Evolutionary conservation across 495 filamentous ascomycete species (phyloP).

Genomic region (Choiromyces venosus): DNA sequence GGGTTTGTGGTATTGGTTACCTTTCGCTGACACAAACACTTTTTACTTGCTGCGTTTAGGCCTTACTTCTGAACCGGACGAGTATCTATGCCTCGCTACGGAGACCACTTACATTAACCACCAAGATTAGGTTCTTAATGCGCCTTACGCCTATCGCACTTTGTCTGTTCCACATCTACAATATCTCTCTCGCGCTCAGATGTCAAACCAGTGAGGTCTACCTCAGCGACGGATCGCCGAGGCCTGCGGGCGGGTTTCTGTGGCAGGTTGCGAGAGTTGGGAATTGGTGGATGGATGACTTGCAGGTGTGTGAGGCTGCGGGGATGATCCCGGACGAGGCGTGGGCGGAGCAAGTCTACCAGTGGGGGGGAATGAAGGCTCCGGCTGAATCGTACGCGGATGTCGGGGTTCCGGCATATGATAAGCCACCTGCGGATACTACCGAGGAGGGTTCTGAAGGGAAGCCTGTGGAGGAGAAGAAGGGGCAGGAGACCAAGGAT

Average conservation of each 20-base stretch:
- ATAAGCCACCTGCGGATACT: constrained; percentile 48
- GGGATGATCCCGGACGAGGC: constrained; percentile 37
- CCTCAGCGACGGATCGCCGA: not conserved
- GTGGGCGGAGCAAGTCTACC: constrained; percentile 26
- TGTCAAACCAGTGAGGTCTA: constrained; percentile 63
- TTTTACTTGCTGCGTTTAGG: constrained; percentile 44
- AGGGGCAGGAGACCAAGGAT: constrained; percentile 43
- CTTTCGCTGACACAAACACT: not conserved
- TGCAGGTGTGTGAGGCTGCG: constrained; percentile 27
- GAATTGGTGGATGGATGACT: constrained; percentile 36
- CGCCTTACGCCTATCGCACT: constrained; percentile 72
- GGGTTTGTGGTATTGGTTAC: not conserved
- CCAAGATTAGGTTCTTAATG: constrained; percentile 64
- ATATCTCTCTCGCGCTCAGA: constrained; percentile 74
- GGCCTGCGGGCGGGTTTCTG: constrained; percentile 29
- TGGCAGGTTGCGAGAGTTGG: constrained; percentile 29
- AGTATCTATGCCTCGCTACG: constrained; percentile 87
- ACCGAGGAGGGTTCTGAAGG: constrained; percentile 65
- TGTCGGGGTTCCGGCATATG: not conserved
- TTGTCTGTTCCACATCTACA: constrained; percentile 61
- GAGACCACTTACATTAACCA: constrained; percentile 63
- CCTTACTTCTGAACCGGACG: constrained; percentile 82
- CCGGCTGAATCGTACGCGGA: not conserved
- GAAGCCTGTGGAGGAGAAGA: constrained; percentile 48
- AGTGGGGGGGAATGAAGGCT: constrained; percentile 26